phyloP scores from a whole-genome alignment of 148 eudicot genomes.

The Fagopyrum homotropicum region DNA sequence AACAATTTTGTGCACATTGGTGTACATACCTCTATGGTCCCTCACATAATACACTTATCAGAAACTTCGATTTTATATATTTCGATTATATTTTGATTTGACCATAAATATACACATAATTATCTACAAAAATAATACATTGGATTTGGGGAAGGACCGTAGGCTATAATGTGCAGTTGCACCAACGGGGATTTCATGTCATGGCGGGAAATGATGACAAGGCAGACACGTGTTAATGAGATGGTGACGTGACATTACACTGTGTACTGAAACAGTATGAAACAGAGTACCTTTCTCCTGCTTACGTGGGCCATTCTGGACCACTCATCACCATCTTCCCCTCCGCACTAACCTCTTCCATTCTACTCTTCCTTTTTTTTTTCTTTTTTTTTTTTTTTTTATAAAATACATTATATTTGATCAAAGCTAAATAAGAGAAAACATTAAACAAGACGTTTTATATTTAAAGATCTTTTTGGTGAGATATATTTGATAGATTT shows the following conservation, averaged over 20 bases:
- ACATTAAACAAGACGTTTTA: too few relatives aligned
- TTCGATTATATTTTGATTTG: too few relatives aligned
- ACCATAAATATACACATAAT: too few relatives aligned
- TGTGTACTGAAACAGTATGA: not conserved
- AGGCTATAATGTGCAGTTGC: not conserved
- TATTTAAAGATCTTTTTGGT: too few relatives aligned
- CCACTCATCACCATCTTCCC: not conserved
- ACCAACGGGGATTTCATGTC: not conserved
- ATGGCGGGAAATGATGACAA: not conserved
- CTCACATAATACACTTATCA: not conserved
- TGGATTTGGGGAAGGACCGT: too few relatives aligned
- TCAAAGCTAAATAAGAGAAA: too few relatives aligned
- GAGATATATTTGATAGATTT: too few relatives aligned
- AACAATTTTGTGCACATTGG: not conserved
- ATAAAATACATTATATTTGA: too few relatives aligned
- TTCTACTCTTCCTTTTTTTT: not conserved
- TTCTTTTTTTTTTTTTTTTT: too few relatives aligned
- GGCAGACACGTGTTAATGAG: slow-evolving; percentile 11
- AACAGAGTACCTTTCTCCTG: not conserved
- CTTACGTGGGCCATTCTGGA: not conserved
- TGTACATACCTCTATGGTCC: not conserved
- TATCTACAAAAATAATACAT: too few relatives aligned
- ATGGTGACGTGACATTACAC: not conserved
- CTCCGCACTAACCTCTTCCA: not conserved
- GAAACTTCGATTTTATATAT: not conserved